phyloP scores from a whole-genome alignment of 2,329 filamentous ascomycete genomes.

The Dothideomycetes sp. region DNA sequence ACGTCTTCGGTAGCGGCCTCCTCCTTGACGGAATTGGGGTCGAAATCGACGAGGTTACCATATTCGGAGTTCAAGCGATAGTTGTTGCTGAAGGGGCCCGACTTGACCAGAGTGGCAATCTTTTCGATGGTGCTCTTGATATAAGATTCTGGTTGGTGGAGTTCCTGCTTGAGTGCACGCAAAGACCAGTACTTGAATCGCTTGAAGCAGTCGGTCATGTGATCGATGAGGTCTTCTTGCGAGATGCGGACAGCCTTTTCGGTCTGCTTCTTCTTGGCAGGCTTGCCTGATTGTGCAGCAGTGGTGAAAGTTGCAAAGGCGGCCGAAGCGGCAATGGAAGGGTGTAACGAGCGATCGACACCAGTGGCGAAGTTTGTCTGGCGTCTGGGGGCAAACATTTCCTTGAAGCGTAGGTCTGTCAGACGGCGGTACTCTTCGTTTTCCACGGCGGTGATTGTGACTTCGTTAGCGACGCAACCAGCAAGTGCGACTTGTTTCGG shows the following conservation, averaged over 20 bases:
- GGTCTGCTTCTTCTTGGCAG: slow-evolving; percentile 41
- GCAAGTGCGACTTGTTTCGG: slow-evolving; percentile 67
- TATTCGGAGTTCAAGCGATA: slow-evolving; percentile 73
- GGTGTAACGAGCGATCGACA: slow-evolving; percentile 25
- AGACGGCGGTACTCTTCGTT: slow-evolving; percentile 58
- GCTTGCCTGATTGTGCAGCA: slow-evolving; percentile 16
- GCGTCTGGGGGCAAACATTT: slow-evolving; percentile 30
- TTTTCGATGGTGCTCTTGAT: slow-evolving; percentile 75
- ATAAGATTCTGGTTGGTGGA: slow-evolving; percentile 87
- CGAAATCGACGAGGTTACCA: slow-evolving; percentile 41
- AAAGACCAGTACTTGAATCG: slow-evolving; percentile 91
- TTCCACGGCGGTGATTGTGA: slow-evolving; percentile 63
- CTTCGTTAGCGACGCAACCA: slow-evolving; percentile 63
- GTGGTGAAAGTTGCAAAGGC: slow-evolving; percentile 23
- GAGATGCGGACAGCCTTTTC: slow-evolving; percentile 87
- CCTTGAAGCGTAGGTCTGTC: slow-evolving; percentile 39
- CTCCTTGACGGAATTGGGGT: slow-evolving; percentile 39
- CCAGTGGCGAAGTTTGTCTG: slow-evolving; percentile 36
- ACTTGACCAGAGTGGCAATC: slow-evolving; percentile 72
- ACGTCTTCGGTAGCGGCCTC: slow-evolving; percentile 31
- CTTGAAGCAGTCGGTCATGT: slow-evolving; percentile 73
- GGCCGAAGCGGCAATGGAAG: slow-evolving; percentile 21
- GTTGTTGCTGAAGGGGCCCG: slow-evolving; percentile 72
- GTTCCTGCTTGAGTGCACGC: slow-evolving; percentile 64
- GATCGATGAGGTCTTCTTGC: slow-evolving; percentile 76